Evolutionary conservation across 305 asterid genomes (phyloP), one percentile per base, ranked within the genome.

Genomic region (Plantago coronopus): DNA sequence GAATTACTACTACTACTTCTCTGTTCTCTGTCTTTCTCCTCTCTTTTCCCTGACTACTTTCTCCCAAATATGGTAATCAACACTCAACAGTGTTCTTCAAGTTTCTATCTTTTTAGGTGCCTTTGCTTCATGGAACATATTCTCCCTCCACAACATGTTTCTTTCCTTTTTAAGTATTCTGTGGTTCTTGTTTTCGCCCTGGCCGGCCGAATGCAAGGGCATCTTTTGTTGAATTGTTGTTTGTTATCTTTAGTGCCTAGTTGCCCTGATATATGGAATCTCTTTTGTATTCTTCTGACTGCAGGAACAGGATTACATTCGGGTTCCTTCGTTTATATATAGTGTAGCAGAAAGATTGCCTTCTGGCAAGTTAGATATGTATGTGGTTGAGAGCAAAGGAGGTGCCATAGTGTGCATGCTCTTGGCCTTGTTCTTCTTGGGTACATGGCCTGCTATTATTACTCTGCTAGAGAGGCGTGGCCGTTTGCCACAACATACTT

Each of bases 401-500:
- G 86, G 84, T 6, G 89, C 86, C 57, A 77, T 82, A 71, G 86
- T 67, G 48, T 82, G 89, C 50, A 80, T 82, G 83, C 72, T 82
- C 13, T 59, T 79, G 2, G 57, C 86, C 16, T 40, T 82, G 34
- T 55, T 66, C 1, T 78, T 82, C 79, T 67, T 80, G 69, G 89
- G 89, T 10, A 82, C 84, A n/a, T 82, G 89, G 89, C 89, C 89
- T 48, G 89, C 89, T 2, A 16, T 82, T 42, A 18, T 82, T 10
- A 76, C 89, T 13, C 82, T 79, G 3, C 78, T 82, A 6, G 89
- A 82, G 45, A 71, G 89, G 72, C 79, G 84, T 0, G 89, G 89
- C 14, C 86, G 89, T 37, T 83, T 79, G 34, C 89, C 89, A 48
- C 86, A 82, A 61, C 96, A 90, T 63, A 87, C 95, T 10, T 90